phyloP scores from a whole-genome alignment of 495 filamentous ascomycete species.

The Xylaria nigripes region DNA sequence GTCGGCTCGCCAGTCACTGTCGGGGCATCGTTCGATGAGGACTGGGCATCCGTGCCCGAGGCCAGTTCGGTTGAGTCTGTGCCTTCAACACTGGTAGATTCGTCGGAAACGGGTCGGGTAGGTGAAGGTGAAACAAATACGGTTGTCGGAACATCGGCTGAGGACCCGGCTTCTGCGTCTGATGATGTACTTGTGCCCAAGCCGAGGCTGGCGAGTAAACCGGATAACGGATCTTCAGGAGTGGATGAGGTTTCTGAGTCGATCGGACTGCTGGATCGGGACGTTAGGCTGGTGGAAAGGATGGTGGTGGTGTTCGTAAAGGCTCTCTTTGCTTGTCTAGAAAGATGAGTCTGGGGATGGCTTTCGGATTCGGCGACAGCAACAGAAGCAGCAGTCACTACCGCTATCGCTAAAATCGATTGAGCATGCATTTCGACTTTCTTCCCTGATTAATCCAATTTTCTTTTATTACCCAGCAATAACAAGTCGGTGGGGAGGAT shows the following conservation, averaged over 20 bases:
- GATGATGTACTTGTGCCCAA: background rate
- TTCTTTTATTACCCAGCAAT: slow-evolving; percentile 12
- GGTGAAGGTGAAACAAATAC: slow-evolving; percentile 3
- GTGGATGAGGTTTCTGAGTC: slow-evolving; percentile 14
- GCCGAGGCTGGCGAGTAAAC: slow-evolving; percentile 20
- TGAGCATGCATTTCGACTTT: slow-evolving; percentile 38
- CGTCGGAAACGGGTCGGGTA: slow-evolving; percentile 1
- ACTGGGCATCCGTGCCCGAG: slow-evolving; percentile 3
- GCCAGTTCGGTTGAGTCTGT: slow-evolving; percentile 4
- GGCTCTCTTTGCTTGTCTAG: slow-evolving; percentile 51
- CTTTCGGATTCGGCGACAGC: slow-evolving; percentile 35
- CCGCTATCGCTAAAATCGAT: slow-evolving; percentile 42
- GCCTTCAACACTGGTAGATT: background rate
- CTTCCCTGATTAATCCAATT: slow-evolving; percentile 19
- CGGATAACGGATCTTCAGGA: slow-evolving; percentile 27
- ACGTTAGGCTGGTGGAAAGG: slow-evolving; percentile 21
- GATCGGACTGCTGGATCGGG: slow-evolving; percentile 15
- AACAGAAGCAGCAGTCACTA: slow-evolving; percentile 44
- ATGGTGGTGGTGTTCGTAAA: slow-evolving; percentile 44
- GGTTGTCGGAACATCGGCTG: slow-evolving; percentile 4
- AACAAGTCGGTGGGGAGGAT: slow-evolving; percentile 9
- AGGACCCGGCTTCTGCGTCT: background rate
- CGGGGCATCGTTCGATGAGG: background rate
- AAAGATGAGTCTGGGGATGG: slow-evolving; percentile 51
- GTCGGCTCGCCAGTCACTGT: background rate